These are phyloP conservation scores for Lolium perenne DNA, from an alignment of 176 grass and related monocot genomes.

Conservation along the genomic window DNA sequence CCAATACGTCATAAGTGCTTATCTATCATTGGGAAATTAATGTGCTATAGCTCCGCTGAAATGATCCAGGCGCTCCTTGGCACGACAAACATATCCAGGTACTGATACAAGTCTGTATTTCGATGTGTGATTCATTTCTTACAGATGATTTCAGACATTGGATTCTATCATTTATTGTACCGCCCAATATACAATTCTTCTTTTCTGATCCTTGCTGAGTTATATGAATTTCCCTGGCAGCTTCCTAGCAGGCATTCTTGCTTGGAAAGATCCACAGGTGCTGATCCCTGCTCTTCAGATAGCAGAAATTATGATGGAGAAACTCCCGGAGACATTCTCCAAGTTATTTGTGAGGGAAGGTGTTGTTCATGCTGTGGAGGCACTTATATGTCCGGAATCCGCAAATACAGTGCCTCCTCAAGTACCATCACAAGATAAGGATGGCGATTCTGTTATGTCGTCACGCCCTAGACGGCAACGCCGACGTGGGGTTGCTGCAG, in stretches of 20 bases:
- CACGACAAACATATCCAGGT: conserved; percentile 95
- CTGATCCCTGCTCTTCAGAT: conserved; percentile 93
- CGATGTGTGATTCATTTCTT: not conserved
- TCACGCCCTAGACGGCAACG: conserved; percentile 76
- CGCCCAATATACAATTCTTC: not conserved
- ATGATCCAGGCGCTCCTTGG: conserved; percentile 78
- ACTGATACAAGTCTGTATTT: conserved; percentile 23
- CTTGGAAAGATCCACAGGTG: conserved; percentile 95
- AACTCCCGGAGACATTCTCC: conserved; percentile 79
- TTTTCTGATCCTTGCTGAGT: conserved; percentile 30
- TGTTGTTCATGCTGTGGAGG: conserved; percentile 87
- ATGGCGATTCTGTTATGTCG: conserved; percentile 48
- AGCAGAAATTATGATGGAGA: conserved; percentile 94
- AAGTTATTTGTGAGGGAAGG: conserved; percentile 97
- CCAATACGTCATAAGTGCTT: conserved; percentile 88
- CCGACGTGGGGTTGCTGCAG: conserved; percentile 49
- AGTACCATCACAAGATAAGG: conserved; percentile 43
- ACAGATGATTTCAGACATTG: conserved; percentile 23
- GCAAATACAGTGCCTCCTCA: conserved; percentile 56
- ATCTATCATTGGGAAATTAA: conserved; percentile 89
- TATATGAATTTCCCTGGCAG: conserved; percentile 51
- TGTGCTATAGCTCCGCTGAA: conserved; percentile 92
- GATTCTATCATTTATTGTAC: conserved; percentile 1
- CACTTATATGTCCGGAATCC: conserved; percentile 64
- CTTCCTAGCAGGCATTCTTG: conserved; percentile 91